Conservation (phyloP, 345 rosid species). For the Durio zibethinus region DNA sequence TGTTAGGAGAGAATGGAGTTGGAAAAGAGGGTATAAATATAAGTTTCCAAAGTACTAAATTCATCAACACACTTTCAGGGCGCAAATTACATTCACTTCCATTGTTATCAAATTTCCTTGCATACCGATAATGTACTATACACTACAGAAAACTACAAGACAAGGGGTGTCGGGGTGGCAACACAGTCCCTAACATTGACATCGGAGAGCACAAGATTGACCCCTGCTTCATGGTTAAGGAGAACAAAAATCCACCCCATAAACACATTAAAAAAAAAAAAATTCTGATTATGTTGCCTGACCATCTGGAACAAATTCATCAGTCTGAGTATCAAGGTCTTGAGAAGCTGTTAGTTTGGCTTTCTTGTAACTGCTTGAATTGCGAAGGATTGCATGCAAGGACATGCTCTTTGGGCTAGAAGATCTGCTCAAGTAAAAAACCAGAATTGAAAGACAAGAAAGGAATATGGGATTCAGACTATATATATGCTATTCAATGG, state of each 20-base stretch:
- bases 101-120: background rate
- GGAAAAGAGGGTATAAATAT: too few species aligned
- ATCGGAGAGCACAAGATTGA: background rate
- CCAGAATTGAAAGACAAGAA: background rate
- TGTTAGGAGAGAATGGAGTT: too few species aligned
- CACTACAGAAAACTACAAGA: background rate
- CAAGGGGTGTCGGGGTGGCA: background rate
- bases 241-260: background rate
- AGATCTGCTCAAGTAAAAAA: constrained; percentile 25
- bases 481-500: background rate
- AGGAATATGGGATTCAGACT: background rate
- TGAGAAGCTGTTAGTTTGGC: constrained; percentile 49
- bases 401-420: constrained; percentile 24
- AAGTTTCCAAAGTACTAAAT: background rate
- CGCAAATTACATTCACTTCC: background rate
- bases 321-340: constrained; percentile 41
- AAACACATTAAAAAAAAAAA: background rate
- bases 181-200: background rate
- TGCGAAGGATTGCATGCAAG: constrained; percentile 41
- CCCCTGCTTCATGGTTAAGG: background rate
- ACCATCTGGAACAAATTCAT: constrained; percentile 54
- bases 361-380: constrained; percentile 53
- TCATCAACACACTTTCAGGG: background rate
- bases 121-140: background rate
- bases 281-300: constrained; percentile 16